These are phyloP conservation scores for Rhizopogon roseolus DNA, from an alignment of 768 basidiomycete species.

Conservation along the genomic window DNA sequence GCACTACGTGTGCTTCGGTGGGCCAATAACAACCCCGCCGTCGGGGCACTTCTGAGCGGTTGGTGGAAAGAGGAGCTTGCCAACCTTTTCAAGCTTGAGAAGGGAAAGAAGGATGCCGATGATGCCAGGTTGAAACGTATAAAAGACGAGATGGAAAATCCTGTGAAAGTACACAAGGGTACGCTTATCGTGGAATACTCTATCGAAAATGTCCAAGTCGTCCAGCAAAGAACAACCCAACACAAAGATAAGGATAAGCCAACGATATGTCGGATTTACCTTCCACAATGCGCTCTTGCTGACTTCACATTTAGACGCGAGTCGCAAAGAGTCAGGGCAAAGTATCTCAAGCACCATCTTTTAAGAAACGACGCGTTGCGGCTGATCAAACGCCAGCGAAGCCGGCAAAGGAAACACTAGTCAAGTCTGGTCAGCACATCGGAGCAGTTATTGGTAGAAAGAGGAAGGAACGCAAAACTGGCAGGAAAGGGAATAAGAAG, in stretches of 20 bases:
- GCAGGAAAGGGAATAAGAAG: constrained; percentile 7
- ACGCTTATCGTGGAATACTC: constrained; percentile 91
- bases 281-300: background rate
- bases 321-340: constrained; percentile 6
- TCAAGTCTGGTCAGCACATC: constrained; percentile 37
- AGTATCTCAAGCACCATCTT: constrained; percentile 26
- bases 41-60: constrained; percentile 57
- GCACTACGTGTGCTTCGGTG: constrained; percentile 88
- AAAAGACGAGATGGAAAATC: constrained; percentile 45
- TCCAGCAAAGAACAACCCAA: constrained; percentile 63
- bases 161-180: constrained; percentile 35
- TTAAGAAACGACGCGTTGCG: constrained; percentile 37
- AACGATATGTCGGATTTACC: background rate
- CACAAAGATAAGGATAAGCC: constrained; percentile 28
- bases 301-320: background rate
- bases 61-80: constrained; percentile 86
- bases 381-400: constrained; percentile 16
- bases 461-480: constrained; percentile 58
- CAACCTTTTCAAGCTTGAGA: constrained; percentile 54
- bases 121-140: constrained; percentile 53
- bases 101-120: constrained; percentile 39
- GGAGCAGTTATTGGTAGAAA: constrained; percentile 80
- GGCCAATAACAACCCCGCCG: constrained; percentile 85
- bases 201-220: constrained; percentile 90
- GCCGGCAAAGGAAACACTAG: constrained; percentile 16